Base-by-base conservation (phyloP, 2,329 filamentous ascomycete species). In the Penicillium sp. region DNA sequence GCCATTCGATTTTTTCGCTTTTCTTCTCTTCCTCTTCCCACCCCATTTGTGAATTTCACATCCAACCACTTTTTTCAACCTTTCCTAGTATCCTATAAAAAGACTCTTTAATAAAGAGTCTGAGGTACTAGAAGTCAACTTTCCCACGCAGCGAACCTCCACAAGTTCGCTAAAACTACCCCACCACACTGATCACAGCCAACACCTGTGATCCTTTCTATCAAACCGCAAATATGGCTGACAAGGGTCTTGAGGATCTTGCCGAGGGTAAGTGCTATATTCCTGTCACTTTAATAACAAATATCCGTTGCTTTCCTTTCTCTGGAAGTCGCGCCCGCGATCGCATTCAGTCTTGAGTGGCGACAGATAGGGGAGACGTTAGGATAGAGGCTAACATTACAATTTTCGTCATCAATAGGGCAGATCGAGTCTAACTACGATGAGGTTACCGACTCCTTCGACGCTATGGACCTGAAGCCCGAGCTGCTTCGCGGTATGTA, bases 341-440 rank as follows among this genome's bases (percentile, higher is more conserved):
- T 48, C 36, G 37, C 40, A 45, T 25, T 17, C 45, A 35, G 2
- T 58, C 2, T 52, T 57, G 50, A 45, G 59, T 59, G 53, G 56
- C 51, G 50, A 41, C 30, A n/a, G 19, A 45, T 22, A 38, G 5
- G 16, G 16, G 30, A 56, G 37, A 55, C 38, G 48, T 25, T 3
- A 55, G 57, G 50, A 53, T 26, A 43, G 46, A 50, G 37, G 50
- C 58, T 62, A 58, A 66, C 22, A 22, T 53, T 4, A 4, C 51
- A 61, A 45, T 64, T 58, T 56, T 19, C n/a, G 35, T 43, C n/a
- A 76, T 43, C 17, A 76, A 72, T 77, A 96, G 93, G 88, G 81
- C 91, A 96, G 84, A 99, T 99, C 85, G 95, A 99, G 86, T 96
- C 92, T 77, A 99, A 99, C 90, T 99, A 97, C 84, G 94, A 99